Base-by-base conservation (phyloP, 2,329 filamentous ascomycete genomes). In the Verticillium longisporum region DNA sequence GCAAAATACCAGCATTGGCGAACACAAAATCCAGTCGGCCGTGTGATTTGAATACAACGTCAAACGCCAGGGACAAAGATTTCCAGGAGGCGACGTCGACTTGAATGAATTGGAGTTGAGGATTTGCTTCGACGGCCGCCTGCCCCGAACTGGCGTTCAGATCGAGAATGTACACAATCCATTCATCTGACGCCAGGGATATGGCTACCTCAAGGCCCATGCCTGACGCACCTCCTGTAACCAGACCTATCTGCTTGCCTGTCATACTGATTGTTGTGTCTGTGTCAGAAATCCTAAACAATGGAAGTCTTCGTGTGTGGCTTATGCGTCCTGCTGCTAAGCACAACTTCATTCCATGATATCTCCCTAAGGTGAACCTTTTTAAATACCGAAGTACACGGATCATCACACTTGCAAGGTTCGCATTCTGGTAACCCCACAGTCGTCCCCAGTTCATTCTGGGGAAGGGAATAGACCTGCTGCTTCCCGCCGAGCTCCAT, bases 1-100 rank as follows among this genome's bases (percentile, higher is more conserved):
- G 77, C 7, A 79, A 68, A 26, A 80, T 72, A 1, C 79, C 79
- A 1, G 78, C 78, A 60, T 81, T 81, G 15, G 77, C 78, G 63
- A 78, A 81, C 37, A 81, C 77, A 62, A 81, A 79, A 68, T 81
- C 78, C 15, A 81, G 55, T 2, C 73, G 67, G 14, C 70, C 68
- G 10, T 70, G 67, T 3, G 66, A 61, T 5, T 69, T 63, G 68
- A 75, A 80, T 9, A 73, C 67, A 15, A 63, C 64, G 55, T 79
- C 71, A 60, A 79, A 80, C 60, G 32, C 70, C 62, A 2, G 63
- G 45, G 67, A 63, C 11, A 68, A 65, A 11, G 61, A 61, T 4
- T 60, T 60, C 55, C 60, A 66, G n/a, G 61, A 53, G 11, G 64
- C 63, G 18, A 67, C 64, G 32, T 67, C 59, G 53, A 64, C 63